These are phyloP conservation scores for Cyclotella atomus DNA, from an alignment of 108 stramenopile species.

Conservation along the genomic window DNA sequence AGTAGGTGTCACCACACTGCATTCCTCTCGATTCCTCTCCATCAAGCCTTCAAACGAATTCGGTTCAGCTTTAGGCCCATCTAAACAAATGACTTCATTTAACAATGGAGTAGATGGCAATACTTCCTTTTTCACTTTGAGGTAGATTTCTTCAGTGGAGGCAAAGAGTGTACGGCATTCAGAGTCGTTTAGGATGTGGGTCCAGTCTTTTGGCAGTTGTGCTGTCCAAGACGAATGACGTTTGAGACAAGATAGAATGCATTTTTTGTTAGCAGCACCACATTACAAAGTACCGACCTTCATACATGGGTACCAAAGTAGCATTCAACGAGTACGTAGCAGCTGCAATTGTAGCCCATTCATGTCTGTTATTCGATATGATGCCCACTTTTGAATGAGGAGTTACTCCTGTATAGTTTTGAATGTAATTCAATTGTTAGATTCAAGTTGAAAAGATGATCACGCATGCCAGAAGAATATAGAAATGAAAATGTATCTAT, in stretches of 20 bases:
- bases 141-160: constrained; percentile 85
- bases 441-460: no score
- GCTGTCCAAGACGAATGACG: constrained; percentile 22
- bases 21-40: constrained; percentile 17
- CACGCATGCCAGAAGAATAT: no score
- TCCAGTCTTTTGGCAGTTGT: constrained; percentile 94
- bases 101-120: constrained; percentile 73
- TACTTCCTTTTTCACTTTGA: constrained; percentile 69
- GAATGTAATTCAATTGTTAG: constrained; percentile 13
- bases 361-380: constrained; percentile 93
- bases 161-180: constrained; percentile 71
- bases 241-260: not conserved
- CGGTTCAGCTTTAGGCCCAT: constrained; percentile 69
- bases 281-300: constrained; percentile 28
- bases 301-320: constrained; percentile 96
- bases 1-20: constrained; percentile 58
- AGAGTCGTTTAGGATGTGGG: constrained; percentile 93
- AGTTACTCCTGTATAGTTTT: constrained; percentile 48
- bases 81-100: constrained; percentile 72
- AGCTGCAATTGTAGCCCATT: constrained; percentile 90
- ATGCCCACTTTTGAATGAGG: constrained; percentile 80
- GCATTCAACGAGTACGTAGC: constrained; percentile 93
- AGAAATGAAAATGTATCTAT: no score
- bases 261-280: not conserved
- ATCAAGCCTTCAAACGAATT: constrained; percentile 76